Percentiles rank a stretch among this genome's conserved stretches.
Conservation (phyloP, 2,329 filamentous ascomycete genomes). For the Botrytis deweyae region DNA sequence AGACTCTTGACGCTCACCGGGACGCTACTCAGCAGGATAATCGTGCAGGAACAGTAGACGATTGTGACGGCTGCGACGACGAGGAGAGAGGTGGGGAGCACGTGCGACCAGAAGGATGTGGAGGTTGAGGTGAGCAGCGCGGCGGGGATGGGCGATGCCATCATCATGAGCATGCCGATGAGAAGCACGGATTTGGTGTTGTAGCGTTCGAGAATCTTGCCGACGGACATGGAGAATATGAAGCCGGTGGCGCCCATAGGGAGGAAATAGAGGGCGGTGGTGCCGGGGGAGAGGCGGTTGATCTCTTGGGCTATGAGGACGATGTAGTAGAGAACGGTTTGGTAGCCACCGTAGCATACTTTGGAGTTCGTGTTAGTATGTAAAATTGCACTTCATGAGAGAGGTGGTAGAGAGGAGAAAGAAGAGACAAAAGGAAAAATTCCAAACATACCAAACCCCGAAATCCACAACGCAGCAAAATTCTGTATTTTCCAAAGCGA, state of each 20-base stretch:
- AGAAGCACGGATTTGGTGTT: constrained; percentile 32
- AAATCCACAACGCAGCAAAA: constrained; percentile 47
- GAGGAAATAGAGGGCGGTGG: constrained; percentile 44
- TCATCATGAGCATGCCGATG: constrained; percentile 22
- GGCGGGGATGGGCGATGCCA: constrained; percentile 3
- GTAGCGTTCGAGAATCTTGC: constrained; percentile 42
- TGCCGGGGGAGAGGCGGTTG: constrained; percentile 42
- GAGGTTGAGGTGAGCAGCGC: neutral
- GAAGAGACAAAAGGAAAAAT: no score
- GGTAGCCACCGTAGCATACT: constrained; percentile 46
- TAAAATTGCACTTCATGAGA: no score
- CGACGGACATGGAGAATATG: constrained; percentile 41
- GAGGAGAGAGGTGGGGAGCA: constrained; percentile 27
- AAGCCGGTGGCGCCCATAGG: constrained; percentile 45
- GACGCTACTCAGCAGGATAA: constrained; percentile 43
- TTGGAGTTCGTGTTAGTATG: neutral
- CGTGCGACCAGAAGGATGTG: neutral
- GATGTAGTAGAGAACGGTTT: constrained; percentile 46
- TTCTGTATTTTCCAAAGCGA: constrained; percentile 48
- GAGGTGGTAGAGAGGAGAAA: neutral
- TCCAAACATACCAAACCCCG: constrained; percentile 42
- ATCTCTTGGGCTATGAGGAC: constrained; percentile 45
- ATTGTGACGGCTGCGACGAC: constrained; percentile 44
- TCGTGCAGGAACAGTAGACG: constrained; percentile 46
- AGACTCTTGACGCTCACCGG: constrained; percentile 44